Percentiles rank a stretch among this genome's conserved stretches.
These are phyloP conservation scores for Cucumis hystrix DNA, from an alignment of 306 rosid genomes.

Conservation along the genomic window DNA sequence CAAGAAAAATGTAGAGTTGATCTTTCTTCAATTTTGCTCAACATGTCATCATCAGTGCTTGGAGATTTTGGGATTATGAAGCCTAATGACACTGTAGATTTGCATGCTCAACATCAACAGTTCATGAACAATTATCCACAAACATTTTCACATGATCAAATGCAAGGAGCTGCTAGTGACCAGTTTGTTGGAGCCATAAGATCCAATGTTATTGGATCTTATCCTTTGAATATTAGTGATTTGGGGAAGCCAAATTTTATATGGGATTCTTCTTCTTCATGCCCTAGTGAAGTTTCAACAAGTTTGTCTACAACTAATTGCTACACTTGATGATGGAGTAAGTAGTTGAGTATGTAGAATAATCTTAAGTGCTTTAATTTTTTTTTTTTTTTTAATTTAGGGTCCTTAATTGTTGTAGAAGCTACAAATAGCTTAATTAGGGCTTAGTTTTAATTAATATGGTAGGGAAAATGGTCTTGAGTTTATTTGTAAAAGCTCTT, in stretches of 20 bases:
- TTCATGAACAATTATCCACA: neutral
- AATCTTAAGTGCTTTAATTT: neutral
- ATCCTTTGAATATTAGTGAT: neutral
- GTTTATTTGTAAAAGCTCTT: too few species aligned
- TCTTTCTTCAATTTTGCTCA: conserved; percentile 50
- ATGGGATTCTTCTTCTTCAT: conserved; percentile 10
- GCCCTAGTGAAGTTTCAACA: conserved; percentile 5
- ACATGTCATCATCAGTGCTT: conserved; percentile 56
- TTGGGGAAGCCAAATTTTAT: neutral
- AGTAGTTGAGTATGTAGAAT: neutral
- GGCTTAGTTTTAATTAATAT: neutral
- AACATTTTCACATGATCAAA: neutral
- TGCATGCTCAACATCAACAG: conserved; percentile 10
- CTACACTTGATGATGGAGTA: neutral
- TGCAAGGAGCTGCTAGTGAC: neutral
- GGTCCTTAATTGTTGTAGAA: neutral
- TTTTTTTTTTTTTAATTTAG: neutral
- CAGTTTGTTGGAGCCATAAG: conserved; percentile 7
- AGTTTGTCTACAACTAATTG: conserved; percentile 2
- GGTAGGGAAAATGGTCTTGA: too few species aligned
- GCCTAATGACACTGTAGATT: conserved; percentile 30
- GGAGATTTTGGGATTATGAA: conserved; percentile 2
- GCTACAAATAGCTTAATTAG: neutral
- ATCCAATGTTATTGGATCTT: neutral
- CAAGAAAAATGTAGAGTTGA: conserved; percentile 12